Base-by-base conservation (phyloP, 2,329 filamentous ascomycete species). In the Conoideocrella luteorostrata region DNA sequence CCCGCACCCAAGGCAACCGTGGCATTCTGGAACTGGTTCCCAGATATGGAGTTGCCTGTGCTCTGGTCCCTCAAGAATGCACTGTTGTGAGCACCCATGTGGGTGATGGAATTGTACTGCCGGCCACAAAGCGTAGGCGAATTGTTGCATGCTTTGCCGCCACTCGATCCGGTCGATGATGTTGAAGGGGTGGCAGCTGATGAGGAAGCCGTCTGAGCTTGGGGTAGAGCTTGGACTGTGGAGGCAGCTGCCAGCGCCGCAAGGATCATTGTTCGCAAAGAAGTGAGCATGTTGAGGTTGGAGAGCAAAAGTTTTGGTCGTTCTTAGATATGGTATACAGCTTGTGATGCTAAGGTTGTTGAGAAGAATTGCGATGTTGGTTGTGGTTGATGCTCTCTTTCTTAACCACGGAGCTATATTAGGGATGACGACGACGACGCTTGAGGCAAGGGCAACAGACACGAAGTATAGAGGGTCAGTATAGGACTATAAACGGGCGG, bases 81-180 rank as follows among this genome's bases (percentile, higher is more conserved):
- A 48, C 78, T 81, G 65, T 89, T 76, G 66, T 90, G 86, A 15
- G 84, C 84, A 18, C 86, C 86, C 56, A 91, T 77, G 61, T 90
- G 77, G 3, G 86, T 90, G 53, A 93, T 77, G 52, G 84, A 79
- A 66, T 80, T 82, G 69, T 93, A 93, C 15, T 77, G 67, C 50
- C 78, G 78, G 48, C 67, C 69, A 70, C 88, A 93, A 32, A 93
- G 75, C 34, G 72, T 67, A 0, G 86, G 84, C 1, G 84, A 88
- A 70, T 91, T 91, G 68, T 93, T 93, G 75, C 88, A 93, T 24
- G 81, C 78, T 13, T 55, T 56, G 39, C 49, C 46, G 22, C 50
- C 46, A 5, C 49, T 45, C 9, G 49, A 46, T 21, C 48, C 46
- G 7, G 51, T 45, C 7, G 50, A 48, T 13, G 56, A 48, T 21